Evolutionary conservation across 2,329 filamentous ascomycete genomes (phyloP).

Genomic region (Ophiobolus disseminans): DNA sequence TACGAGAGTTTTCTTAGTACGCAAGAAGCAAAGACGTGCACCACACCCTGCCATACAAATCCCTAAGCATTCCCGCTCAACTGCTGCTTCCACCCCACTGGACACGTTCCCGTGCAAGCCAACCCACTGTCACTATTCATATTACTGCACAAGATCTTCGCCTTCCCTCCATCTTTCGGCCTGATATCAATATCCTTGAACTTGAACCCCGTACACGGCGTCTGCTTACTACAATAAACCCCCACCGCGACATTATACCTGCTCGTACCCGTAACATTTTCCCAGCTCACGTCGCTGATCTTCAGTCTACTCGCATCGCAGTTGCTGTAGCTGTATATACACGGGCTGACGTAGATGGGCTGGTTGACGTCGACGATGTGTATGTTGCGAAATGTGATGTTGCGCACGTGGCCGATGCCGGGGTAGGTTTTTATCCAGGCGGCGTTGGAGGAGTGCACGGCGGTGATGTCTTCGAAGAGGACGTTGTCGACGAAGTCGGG

Average conservation of each 20-base stretch:
- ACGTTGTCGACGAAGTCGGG: conserved; percentile 63
- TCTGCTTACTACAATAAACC: conserved; percentile 48
- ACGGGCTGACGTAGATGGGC: conserved; percentile 58
- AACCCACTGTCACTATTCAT: conserved; percentile 37
- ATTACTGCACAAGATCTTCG: conserved; percentile 34
- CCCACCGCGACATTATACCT: conserved; percentile 58
- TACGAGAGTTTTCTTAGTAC: no score
- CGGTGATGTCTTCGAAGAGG: conserved; percentile 46
- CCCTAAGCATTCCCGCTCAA: conserved; percentile 29
- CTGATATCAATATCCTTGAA: conserved; percentile 58
- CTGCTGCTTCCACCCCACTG: conserved; percentile 32
- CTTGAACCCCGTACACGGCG: conserved; percentile 55
- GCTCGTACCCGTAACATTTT: conserved; percentile 59
- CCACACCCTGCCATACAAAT: neutral
- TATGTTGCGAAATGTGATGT: conserved; percentile 55
- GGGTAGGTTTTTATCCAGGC: conserved; percentile 44
- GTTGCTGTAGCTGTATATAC: conserved; percentile 51
- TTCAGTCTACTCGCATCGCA: conserved; percentile 34
- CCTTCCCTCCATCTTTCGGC: conserved; percentile 31
- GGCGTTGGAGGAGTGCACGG: conserved; percentile 34
- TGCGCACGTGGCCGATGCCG: conserved; percentile 52
- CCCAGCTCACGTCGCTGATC: conserved; percentile 58
- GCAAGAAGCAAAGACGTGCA: no score
- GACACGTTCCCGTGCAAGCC: conserved; percentile 34
- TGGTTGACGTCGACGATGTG: conserved; percentile 52